These are phyloP conservation scores for Penstemon barbatus DNA, from an alignment of 257 asterid species.

Conservation along the genomic window DNA sequence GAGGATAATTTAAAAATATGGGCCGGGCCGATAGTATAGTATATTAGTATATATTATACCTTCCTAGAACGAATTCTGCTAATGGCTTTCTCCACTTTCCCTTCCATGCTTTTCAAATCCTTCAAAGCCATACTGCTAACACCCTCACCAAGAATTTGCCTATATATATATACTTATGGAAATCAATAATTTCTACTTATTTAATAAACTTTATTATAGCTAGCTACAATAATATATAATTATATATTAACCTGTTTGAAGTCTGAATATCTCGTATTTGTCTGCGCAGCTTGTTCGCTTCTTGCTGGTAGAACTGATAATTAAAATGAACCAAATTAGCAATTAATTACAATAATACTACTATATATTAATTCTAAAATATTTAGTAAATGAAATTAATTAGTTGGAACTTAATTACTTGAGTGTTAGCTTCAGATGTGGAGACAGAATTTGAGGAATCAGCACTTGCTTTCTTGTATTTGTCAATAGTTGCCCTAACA, in stretches of 20 bases:
- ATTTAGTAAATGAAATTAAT: background rate
- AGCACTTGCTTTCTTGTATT: constrained; percentile 76
- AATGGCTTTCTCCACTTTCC: constrained; percentile 72
- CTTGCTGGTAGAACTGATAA: constrained; percentile 80
- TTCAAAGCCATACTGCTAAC: constrained; percentile 44
- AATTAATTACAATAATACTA: too few species aligned
- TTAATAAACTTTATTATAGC: background rate
- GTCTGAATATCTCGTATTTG: constrained; percentile 59
- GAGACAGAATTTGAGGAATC: constrained; percentile 66
- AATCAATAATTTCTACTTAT: background rate
- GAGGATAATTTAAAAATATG: too few species aligned
- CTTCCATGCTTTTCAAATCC: constrained; percentile 59
- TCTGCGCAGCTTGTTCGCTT: constrained; percentile 63
- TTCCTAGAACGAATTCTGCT: constrained; percentile 70
- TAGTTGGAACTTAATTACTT: constrained; percentile 37
- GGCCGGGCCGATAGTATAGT: too few species aligned
- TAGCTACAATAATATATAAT: too few species aligned
- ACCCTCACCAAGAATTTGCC: constrained; percentile 80
- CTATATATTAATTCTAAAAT: too few species aligned
- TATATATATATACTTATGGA: background rate
- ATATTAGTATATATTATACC: constrained; percentile 37
- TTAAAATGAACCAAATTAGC: too few species aligned
- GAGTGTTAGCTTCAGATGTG: constrained; percentile 81
- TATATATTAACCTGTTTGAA: constrained; percentile 49
- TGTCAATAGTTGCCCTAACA: constrained; percentile 82